phyloP scores from a whole-genome alignment of 352 stramenopile species.

The Globisporangium irregulare region DNA sequence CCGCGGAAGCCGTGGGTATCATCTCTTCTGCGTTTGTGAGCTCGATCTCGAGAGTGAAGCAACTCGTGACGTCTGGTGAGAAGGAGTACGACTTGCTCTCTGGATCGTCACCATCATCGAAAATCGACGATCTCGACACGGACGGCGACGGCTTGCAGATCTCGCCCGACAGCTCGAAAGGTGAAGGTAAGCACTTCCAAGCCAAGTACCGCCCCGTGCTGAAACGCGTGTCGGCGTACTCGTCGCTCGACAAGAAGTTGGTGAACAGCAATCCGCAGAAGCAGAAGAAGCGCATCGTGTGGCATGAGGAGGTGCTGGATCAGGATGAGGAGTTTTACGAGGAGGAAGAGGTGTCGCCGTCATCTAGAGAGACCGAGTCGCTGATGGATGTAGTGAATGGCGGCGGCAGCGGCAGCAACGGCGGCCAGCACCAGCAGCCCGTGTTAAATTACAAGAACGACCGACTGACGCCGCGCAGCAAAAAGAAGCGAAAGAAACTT shows the following conservation, averaged over 20 bases:
- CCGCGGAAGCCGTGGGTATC: constrained; percentile 55
- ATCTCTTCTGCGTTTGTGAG: constrained; percentile 58
- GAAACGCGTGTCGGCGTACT: constrained; percentile 80
- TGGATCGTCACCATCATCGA: constrained; percentile 39
- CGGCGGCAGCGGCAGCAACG: constrained; percentile 1
- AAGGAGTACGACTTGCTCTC: constrained; percentile 78
- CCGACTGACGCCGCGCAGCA: constrained; percentile 58
- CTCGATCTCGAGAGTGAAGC: constrained; percentile 60
- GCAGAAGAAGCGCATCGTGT: constrained; percentile 56
- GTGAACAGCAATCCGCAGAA: constrained; percentile 21
- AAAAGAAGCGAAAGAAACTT: constrained; percentile 83
- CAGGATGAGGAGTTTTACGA: constrained; percentile 77
- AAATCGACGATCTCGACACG: constrained; percentile 72
- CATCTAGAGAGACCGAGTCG: constrained; percentile 39
- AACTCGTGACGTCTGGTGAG: constrained; percentile 50
- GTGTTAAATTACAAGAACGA: constrained; percentile 63
- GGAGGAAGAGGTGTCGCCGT: constrained; percentile 29
- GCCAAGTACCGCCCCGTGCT: constrained; percentile 50
- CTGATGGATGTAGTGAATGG: constrained; percentile 36
- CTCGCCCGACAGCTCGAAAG: constrained; percentile 59
- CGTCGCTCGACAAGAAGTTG: constrained; percentile 41
- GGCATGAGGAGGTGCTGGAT: constrained; percentile 78
- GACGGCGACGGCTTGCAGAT: constrained; percentile 83
- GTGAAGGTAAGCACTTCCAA: constrained; percentile 60
- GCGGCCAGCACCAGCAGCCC: constrained; percentile 32